Conservation (phyloP, 2,329 filamentous ascomycete genomes). For the Trichoderma guizhouense region DNA sequence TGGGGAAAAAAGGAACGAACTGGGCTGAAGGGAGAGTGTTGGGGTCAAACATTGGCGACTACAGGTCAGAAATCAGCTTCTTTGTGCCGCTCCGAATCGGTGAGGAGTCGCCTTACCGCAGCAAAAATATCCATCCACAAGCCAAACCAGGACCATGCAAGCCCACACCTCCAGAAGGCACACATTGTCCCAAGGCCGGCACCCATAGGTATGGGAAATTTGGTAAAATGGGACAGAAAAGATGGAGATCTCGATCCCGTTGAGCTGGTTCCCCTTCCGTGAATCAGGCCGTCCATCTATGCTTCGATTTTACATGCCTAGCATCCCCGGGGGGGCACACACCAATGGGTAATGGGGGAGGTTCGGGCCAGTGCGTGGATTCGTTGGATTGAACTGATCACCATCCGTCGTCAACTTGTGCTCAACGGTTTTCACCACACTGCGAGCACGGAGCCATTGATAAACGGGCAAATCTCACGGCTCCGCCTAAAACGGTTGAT, state of each 20-base stretch:
- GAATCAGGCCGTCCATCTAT: background rate
- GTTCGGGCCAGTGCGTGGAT: background rate
- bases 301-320: background rate
- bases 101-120: background rate
- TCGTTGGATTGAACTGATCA: background rate
- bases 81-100: background rate
- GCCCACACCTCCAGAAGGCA: background rate
- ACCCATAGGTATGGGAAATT: conserved; percentile 8
- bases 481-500: background rate
- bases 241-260: conserved; percentile 17
- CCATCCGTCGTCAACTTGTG: background rate
- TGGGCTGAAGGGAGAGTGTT: background rate
- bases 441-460: background rate
- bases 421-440: background rate
- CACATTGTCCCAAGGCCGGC: background rate
- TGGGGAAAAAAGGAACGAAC: background rate
- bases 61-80: background rate
- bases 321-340: background rate
- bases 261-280: background rate
- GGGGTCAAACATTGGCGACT: background rate
- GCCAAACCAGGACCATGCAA: background rate
- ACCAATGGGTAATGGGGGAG: background rate
- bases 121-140: background rate
- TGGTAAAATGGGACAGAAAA: background rate
- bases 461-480: background rate